Conservation (phyloP, 176 grass and related monocot genomes). For the Rhynchospora tenuis region DNA sequence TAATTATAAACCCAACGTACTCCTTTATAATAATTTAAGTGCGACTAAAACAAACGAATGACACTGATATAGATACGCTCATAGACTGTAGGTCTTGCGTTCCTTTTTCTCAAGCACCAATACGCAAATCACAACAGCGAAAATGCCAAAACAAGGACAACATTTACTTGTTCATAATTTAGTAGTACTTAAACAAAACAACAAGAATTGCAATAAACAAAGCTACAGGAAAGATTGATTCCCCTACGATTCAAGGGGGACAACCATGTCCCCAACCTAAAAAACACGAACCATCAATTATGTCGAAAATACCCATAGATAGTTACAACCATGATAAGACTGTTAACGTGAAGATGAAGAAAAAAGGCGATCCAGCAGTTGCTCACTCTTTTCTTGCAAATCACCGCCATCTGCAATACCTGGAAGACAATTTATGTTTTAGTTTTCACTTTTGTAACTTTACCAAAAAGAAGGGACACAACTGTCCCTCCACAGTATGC, state of each 20-base stretch:
- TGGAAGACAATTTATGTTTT: background rate
- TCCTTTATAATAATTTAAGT: no score
- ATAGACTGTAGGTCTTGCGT: no score
- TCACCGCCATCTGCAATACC: background rate
- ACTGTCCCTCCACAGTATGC: background rate
- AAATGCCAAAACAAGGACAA: background rate
- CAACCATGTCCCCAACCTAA: background rate
- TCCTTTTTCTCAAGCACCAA: no score
- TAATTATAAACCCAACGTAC: no score
- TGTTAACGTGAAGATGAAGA: background rate
- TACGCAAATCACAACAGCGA: no score
- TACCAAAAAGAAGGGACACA: background rate
- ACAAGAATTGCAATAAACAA: background rate
- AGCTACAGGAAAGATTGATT: conserved; percentile 10
- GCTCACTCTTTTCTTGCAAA: background rate
- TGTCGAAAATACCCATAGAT: conserved; percentile 10
- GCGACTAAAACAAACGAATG: no score
- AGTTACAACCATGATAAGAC: conserved; percentile 16
- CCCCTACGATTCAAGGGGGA: background rate
- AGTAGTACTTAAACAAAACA: background rate
- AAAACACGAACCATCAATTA: conserved; percentile 4
- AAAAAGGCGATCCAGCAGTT: background rate
- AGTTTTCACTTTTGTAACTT: background rate
- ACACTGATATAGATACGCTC: no score
- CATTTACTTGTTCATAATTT: conserved; percentile 13